phyloP scores from a whole-genome alignment of 129 eudicot species.

The Helianthus annuus region HanXRQr2.0-SUNRISE NC_035433.2:128990845-128991344 shows the following conservation, averaged over 20 bases:
- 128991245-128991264: neutral
- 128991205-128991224: conserved; percentile 20
- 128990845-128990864: conserved; percentile 23
- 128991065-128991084: conserved; percentile 59
- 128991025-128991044: conserved; percentile 81
- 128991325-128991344: conserved; percentile 36
- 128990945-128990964: conserved; percentile 16
- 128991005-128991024: conserved; percentile 99
- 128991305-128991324: conserved; percentile 16
- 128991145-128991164: conserved; percentile 66
- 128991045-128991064: conserved; percentile 44
- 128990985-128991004: conserved; percentile 79
- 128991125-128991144: conserved; percentile 88
- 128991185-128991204: conserved; percentile 87
- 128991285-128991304: conserved; percentile 37
- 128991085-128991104: conserved; percentile 87
- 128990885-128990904: conserved; percentile 66
- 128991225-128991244: conserved; percentile 33
- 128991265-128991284: conserved; percentile 25
- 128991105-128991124: conserved; percentile 86
- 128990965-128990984: conserved; percentile 62
- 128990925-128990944: conserved; percentile 71
- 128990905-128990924: conserved; percentile 67
- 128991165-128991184: conserved; percentile 96
- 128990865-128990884: conserved; percentile 31